Evolutionary conservation across 1,139 yeast genomes (phyloP).

Genomic region (Nakaseomyces nivariensis): DNA sequence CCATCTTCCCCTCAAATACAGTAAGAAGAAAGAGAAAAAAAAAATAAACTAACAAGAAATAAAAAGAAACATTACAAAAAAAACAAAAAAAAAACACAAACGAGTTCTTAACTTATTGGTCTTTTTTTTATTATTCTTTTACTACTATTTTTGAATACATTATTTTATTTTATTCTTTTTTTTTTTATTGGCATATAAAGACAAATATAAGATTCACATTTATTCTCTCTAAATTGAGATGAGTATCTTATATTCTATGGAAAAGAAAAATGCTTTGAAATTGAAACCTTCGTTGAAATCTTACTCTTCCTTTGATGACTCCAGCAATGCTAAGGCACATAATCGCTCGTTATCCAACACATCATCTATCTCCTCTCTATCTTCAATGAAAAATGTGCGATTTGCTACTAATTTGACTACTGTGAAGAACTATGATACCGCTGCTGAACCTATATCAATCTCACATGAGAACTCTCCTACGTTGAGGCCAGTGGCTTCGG

Average conservation of each 20-base stretch:
- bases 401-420: conserved; percentile 28
- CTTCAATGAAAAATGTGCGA: conserved; percentile 13
- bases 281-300: conserved; percentile 4
- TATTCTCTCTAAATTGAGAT: background rate
- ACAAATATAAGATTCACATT: no score
- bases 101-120: no score
- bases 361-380: background rate
- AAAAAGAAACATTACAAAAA: no score
- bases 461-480: conserved; percentile 9
- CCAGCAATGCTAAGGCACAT: background rate
- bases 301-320: background rate
- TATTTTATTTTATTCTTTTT: no score
- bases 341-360: background rate
- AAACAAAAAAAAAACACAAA: no score
- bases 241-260: background rate
- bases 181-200: no score
- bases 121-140: no score
- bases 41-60: no score
- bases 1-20: no score
- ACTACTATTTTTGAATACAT: no score
- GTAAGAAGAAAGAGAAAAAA: no score
- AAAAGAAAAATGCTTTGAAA: background rate
- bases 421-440: conserved; percentile 24
- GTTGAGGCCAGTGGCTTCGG: background rate
- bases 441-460: conserved; percentile 24